Conservation (phyloP, 345 rosid genomes). For the Eucalyptus leucophloia region DNA sequence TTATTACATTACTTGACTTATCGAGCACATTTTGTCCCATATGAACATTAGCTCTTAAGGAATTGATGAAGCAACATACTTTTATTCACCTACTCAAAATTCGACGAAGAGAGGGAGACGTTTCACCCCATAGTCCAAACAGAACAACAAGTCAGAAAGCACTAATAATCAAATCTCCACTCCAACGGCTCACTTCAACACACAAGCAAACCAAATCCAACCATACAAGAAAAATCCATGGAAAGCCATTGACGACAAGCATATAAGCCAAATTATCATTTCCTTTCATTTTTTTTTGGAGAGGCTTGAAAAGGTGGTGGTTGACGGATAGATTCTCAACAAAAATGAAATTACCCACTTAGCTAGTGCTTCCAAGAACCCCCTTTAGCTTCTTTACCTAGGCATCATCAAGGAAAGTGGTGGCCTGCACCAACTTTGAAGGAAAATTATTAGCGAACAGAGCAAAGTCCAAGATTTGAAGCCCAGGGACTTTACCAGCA, state of each 20-base stretch:
- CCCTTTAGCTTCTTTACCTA: constrained; percentile 29
- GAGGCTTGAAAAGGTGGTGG: background rate
- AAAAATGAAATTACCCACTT: background rate
- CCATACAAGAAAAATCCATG: too few species aligned
- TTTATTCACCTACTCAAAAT: too few species aligned
- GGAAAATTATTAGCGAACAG: constrained; percentile 11
- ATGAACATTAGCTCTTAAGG: too few species aligned
- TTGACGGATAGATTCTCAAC: background rate
- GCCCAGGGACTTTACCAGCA: constrained; percentile 39
- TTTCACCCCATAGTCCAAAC: fast-evolving
- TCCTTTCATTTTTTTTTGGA: background rate
- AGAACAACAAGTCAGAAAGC: too few species aligned
- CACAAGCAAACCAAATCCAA: too few species aligned
- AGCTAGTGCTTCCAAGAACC: constrained; percentile 73
- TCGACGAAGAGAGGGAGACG: fast-evolving
- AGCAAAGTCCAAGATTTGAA: constrained; percentile 57
- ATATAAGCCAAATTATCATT: background rate
- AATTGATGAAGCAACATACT: too few species aligned
- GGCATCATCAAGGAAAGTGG: constrained; percentile 45
- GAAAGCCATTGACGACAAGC: too few species aligned
- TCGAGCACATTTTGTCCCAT: fast-evolving
- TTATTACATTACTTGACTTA: too few species aligned
- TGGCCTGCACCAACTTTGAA: background rate
- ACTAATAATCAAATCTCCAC: too few species aligned
- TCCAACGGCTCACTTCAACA: too few species aligned